Percentiles rank a stretch among this genome's conserved stretches.
Evolutionary conservation across 2,329 filamentous ascomycete genomes (phyloP).

Genomic region (Trichoderma oligosporum): DNA sequence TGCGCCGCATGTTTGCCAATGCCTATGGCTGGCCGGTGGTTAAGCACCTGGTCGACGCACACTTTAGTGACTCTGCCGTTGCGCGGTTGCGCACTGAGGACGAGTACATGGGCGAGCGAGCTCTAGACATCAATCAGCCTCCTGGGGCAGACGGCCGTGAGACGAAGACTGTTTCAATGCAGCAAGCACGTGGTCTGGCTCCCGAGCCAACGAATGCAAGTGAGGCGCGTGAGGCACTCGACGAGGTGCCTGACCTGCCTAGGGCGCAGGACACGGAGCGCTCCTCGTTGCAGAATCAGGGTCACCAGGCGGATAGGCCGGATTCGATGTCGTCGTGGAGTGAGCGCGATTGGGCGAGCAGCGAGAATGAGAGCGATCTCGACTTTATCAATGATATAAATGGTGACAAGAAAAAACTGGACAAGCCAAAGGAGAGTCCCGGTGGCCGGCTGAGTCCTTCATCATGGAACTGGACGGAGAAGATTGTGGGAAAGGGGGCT

Average conservation of each 20-base stretch:
- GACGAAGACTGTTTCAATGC: slow-evolving; percentile 40
- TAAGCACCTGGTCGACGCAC: slow-evolving; percentile 89
- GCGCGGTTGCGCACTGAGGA: slow-evolving; percentile 65
- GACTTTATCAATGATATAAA: slow-evolving; percentile 22
- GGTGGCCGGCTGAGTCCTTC: slow-evolving; percentile 27
- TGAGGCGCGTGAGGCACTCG: slow-evolving; percentile 38
- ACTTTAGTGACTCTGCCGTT: slow-evolving; percentile 70
- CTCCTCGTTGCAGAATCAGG: slow-evolving; percentile 20
- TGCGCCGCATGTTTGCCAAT: slow-evolving; percentile 93
- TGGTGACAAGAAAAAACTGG: slow-evolving; percentile 14
- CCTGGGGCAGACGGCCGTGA: slow-evolving; percentile 64
- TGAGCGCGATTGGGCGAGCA: slow-evolving; percentile 61
- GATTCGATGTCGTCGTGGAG: slow-evolving; percentile 65
- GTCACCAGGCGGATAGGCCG: slow-evolving; percentile 4
- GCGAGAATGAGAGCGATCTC: slow-evolving; percentile 43
- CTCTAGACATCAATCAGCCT: slow-evolving; percentile 53
- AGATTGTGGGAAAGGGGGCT: slow-evolving; percentile 47
- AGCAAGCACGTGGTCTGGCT: slow-evolving; percentile 9
- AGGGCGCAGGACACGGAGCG: slow-evolving; percentile 26
- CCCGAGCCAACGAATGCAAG: slow-evolving; percentile 26
- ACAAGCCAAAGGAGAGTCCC: slow-evolving; percentile 13
- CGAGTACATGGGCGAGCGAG: slow-evolving; percentile 65
- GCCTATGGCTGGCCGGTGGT: slow-evolving; percentile 97
- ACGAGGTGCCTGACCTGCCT: slow-evolving; percentile 43
- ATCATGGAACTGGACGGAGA: slow-evolving; percentile 53